A percentile compares a stretch with the other conserved stretches of the same genome.
Conservation (phyloP, 2,329 filamentous ascomycete species). For the Nemania bipapillata region DNA sequence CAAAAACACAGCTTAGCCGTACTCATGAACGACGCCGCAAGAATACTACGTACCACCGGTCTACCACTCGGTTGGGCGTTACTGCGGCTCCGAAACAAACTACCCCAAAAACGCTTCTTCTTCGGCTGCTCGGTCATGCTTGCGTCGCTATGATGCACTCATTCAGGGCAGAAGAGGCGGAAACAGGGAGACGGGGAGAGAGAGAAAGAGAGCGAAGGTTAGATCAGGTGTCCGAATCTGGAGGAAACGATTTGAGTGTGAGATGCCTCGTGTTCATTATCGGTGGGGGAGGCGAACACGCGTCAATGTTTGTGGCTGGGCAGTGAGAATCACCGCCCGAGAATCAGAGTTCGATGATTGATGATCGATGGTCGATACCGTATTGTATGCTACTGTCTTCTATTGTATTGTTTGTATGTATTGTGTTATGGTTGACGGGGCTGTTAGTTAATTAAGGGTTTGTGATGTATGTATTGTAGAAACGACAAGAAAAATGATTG, state of each 20-base stretch:
- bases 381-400: neutral
- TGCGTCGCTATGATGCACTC: slow-evolving; percentile 29
- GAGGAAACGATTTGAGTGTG: slow-evolving; percentile 31
- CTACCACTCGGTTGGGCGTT: slow-evolving; percentile 53
- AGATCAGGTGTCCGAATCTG: slow-evolving; percentile 33
- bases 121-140: slow-evolving; percentile 51
- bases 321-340: slow-evolving; percentile 35
- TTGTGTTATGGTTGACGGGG: neutral
- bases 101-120: slow-evolving; percentile 61
- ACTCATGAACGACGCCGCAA: slow-evolving; percentile 23
- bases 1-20: slow-evolving; percentile 31
- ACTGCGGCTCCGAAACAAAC: slow-evolving; percentile 62
- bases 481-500: neutral
- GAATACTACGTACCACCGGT: slow-evolving; percentile 52
- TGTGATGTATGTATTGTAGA: neutral
- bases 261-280: slow-evolving; percentile 43
- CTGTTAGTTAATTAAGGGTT: neutral
- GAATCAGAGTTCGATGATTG: neutral
- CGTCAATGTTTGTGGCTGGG: slow-evolving; percentile 48
- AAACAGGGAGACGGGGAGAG: no score
- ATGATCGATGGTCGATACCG: neutral
- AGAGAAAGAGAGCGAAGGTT: slow-evolving; percentile 14
- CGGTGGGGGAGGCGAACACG: slow-evolving; percentile 42
- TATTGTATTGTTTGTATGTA: slow-evolving; percentile 6
- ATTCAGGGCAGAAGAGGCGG: slow-evolving; percentile 27